Conservation (phyloP, 331 rosid genomes). For the Quercus phellos region DNA sequence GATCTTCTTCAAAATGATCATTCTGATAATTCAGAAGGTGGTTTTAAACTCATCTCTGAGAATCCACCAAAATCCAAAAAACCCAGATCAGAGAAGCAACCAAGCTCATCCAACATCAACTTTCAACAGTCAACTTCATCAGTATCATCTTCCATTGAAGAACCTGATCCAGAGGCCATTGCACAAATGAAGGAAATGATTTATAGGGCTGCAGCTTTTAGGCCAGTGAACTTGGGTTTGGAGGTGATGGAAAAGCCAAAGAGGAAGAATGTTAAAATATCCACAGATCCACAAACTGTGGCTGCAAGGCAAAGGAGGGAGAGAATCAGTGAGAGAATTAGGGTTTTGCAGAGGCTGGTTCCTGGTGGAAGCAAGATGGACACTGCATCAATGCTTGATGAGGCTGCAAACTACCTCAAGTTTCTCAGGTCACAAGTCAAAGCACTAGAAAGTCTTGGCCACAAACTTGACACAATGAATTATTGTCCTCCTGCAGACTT, state of each 20-base stretch:
- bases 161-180: slow-evolving; percentile 77
- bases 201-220: slow-evolving; percentile 66
- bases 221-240: slow-evolving; percentile 62
- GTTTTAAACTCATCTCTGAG: slow-evolving; percentile 44
- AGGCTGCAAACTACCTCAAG: slow-evolving; percentile 82
- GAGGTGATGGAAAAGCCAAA: slow-evolving; percentile 55
- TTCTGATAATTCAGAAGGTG: slow-evolving; percentile 31
- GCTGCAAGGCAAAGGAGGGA: slow-evolving; percentile 89
- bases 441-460: slow-evolving; percentile 69
- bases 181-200: slow-evolving; percentile 90
- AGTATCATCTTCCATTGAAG: slow-evolving; percentile 42
- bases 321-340: slow-evolving; percentile 69
- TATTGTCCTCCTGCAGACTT: slow-evolving; percentile 49
- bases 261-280: slow-evolving; percentile 69
- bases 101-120: slow-evolving; percentile 59
- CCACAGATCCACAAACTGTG: slow-evolving; percentile 75
- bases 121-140: slow-evolving; percentile 66
- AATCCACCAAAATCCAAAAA: slow-evolving; percentile 50
- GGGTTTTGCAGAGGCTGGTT: slow-evolving; percentile 75
- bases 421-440: slow-evolving; percentile 77
- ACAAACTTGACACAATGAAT: slow-evolving; percentile 58
- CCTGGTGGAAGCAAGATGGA: slow-evolving; percentile 99
- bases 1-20: slow-evolving; percentile 29
- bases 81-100: slow-evolving; percentile 47
- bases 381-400: slow-evolving; percentile 86